Evolutionary conservation across 345 rosid genomes (phyloP).

Genomic region (Acer saccharum): DNA sequence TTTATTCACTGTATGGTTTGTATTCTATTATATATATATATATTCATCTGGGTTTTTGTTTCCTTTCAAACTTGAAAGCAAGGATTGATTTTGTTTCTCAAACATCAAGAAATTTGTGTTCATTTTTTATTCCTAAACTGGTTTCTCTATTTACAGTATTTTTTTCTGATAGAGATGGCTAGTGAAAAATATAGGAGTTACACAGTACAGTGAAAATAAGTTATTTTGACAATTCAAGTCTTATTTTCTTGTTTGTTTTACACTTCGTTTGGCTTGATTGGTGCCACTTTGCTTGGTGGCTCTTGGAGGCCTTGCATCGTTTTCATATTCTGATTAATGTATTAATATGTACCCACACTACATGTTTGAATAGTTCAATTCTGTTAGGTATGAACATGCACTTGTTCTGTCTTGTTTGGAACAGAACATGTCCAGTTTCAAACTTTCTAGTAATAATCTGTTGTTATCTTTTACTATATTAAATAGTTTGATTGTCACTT

Average conservation of each 20-base stretch:
- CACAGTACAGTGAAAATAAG: background rate
- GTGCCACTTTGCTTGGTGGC: background rate
- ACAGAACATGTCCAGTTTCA: constrained; percentile 15
- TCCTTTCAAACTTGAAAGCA: background rate
- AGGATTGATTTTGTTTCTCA: no score
- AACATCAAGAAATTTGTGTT: no score
- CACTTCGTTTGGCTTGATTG: background rate
- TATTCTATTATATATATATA: background rate
- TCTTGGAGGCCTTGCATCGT: background rate
- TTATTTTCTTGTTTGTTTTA: background rate
- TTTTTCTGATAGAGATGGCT: background rate
- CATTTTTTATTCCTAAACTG: background rate
- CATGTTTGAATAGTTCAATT: background rate
- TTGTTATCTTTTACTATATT: no score
- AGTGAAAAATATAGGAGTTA: background rate
- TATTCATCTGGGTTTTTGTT: constrained; percentile 3
- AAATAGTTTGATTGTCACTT: no score
- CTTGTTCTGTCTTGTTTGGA: constrained; percentile 23
- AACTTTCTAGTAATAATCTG: background rate
- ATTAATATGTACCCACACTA: no score
- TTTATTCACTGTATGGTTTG: constrained; percentile 13
- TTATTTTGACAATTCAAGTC: background rate
- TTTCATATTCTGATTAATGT: background rate
- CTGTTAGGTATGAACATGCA: constrained; percentile 1
- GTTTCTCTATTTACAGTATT: background rate